Evolutionary conservation across 2,329 filamentous ascomycete species (phyloP).

Genomic region (Magnaporthiopsis incrustans): DNA sequence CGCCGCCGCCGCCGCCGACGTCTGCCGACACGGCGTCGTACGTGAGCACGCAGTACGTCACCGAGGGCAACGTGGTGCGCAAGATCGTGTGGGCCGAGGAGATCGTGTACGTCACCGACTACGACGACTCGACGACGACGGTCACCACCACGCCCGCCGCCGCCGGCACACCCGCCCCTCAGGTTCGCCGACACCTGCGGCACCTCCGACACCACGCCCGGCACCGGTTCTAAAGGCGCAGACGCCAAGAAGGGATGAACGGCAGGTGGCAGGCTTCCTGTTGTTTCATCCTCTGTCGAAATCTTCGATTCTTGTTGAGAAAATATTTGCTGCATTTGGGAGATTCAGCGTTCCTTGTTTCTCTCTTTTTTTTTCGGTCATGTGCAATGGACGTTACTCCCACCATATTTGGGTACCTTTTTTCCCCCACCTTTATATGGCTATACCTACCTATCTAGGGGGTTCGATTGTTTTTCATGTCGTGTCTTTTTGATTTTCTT

Average conservation of each 20-base stretch:
- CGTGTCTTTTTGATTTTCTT: background rate
- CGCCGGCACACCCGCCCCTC: conserved; percentile 18
- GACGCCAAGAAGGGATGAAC: background rate
- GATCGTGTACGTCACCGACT: conserved; percentile 42
- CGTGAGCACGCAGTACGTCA: conserved; percentile 45
- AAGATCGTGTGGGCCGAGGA: conserved; percentile 52
- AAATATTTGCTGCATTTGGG: background rate
- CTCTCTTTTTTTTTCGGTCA: background rate
- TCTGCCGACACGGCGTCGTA: conserved; percentile 27
- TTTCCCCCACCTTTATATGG: background rate
- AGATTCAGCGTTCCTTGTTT: conserved; percentile 2
- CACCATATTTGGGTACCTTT: background rate
- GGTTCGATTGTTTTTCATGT: background rate
- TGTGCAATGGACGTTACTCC: background rate
- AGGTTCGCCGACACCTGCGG: conserved; percentile 28
- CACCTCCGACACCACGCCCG: conserved; percentile 19
- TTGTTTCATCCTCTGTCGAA: background rate
- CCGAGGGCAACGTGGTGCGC: conserved; percentile 39
- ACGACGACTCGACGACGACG: conserved; percentile 31
- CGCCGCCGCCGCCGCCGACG: conserved; percentile 18
- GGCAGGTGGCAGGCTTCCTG: background rate
- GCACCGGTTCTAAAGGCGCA: background rate
- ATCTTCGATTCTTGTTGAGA: background rate
- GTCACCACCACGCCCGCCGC: conserved; percentile 26
- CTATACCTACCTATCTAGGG: background rate